A percentile compares a stretch with the other conserved stretches of the same genome.
Evolutionary conservation across 768 basidiomycete species (phyloP).

Genomic region (Suillus variegatus): DNA sequence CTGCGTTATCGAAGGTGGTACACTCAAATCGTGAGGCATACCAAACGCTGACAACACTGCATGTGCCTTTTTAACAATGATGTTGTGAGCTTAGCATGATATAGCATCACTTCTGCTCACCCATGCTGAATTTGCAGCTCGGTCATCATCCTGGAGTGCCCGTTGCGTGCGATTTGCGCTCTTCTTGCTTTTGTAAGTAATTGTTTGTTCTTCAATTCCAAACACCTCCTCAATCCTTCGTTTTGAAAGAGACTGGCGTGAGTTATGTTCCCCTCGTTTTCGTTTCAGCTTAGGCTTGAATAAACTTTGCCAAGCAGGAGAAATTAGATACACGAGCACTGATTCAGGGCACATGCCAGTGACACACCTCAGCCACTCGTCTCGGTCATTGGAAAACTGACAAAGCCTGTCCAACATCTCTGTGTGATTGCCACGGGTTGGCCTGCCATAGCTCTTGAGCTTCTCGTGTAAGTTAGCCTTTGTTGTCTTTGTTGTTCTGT

Average conservation of each 20-base stretch:
- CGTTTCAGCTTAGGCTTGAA: constrained; percentile 5
- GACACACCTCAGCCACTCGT: constrained; percentile 17
- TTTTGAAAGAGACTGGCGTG: constrained; percentile 1
- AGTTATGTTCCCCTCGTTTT: constrained; percentile 1
- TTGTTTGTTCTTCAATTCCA: not conserved
- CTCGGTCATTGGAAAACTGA: constrained; percentile 15
- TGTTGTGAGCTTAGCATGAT: not conserved
- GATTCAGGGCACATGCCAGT: not conserved
- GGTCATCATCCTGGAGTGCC: constrained; percentile 2
- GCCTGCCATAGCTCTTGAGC: constrained; percentile 11
- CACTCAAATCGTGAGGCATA: constrained; percentile 1
- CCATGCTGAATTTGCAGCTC: constrained; percentile 1
- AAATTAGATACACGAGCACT: too few relatives aligned
- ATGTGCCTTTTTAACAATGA: not conserved
- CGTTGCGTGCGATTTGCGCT: constrained; percentile 3
- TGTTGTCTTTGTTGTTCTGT: constrained; percentile 4
- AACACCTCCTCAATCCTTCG: constrained; percentile 3
- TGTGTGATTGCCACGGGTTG: constrained; percentile 8
- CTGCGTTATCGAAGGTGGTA: not conserved
- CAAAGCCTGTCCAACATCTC: constrained; percentile 12
- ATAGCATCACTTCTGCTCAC: not conserved
- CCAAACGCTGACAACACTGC: constrained; percentile 1
- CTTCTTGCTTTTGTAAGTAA: constrained; percentile 8
- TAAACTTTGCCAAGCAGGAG: not conserved
- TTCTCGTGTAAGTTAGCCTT: constrained; percentile 1